Percentiles rank a stretch among this genome's conserved stretches.
Evolutionary conservation across 2,329 filamentous ascomycete genomes (phyloP).

Genomic region (Nothopassalora personata): DNA sequence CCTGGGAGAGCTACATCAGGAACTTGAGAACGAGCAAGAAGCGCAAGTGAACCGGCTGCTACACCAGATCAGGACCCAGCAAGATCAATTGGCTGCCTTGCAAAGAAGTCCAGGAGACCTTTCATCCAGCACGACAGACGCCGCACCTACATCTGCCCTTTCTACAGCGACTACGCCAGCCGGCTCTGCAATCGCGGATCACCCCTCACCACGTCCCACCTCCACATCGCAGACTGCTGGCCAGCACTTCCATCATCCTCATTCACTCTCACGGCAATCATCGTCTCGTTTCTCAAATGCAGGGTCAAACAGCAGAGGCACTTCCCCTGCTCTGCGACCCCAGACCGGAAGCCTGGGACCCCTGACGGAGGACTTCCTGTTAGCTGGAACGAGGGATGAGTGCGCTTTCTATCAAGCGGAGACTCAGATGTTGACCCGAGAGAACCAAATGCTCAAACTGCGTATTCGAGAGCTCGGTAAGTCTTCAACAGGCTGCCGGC

Average conservation of each 20-base stretch:
- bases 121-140: conserved; percentile 4
- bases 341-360: conserved; percentile 47
- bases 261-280: conserved; percentile 41
- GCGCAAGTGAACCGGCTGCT: conserved; percentile 74
- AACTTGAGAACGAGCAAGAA: conserved; percentile 73
- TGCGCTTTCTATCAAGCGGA: conserved; percentile 77
- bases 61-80: conserved; percentile 70
- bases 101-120: conserved; percentile 12
- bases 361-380: conserved; percentile 51
- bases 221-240: conserved; percentile 19
- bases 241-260: conserved; percentile 26
- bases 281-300: conserved; percentile 33
- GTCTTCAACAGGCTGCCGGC: conserved; percentile 2
- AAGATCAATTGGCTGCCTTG: conserved; percentile 61
- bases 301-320: conserved; percentile 34
- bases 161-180: conserved; percentile 5
- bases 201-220: conserved; percentile 17
- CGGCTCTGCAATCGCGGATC: conserved; percentile 44
- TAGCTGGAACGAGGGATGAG: conserved; percentile 62
- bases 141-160: conserved; percentile 25
- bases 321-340: conserved; percentile 48
- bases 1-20: conserved; percentile 71
- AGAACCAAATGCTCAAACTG: conserved; percentile 77
- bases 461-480: conserved; percentile 67
- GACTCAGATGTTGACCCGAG: conserved; percentile 68